phyloP scores from a whole-genome alignment of 2,329 filamentous ascomycete genomes.

The Diaporthe sp. region DNA sequence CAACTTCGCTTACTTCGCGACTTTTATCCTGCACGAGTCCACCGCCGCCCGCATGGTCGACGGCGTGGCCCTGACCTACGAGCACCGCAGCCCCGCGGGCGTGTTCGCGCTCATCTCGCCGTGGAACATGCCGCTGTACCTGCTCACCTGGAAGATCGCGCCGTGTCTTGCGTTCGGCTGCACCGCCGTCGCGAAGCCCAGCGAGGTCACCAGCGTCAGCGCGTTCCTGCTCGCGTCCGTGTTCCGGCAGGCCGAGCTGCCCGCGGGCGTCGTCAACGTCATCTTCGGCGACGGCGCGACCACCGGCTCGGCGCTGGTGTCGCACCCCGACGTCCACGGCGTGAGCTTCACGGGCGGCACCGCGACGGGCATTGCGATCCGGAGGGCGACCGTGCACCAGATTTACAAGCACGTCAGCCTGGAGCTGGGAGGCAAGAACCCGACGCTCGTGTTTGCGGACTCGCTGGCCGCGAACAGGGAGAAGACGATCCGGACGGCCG shows the following conservation, averaged over 20 bases:
- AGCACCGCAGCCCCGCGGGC: constrained; percentile 51
- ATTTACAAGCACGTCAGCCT: constrained; percentile 50
- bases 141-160: constrained; percentile 53
- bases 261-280: constrained; percentile 50
- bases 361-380: constrained; percentile 50
- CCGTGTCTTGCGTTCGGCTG: constrained; percentile 53
- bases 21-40: constrained; percentile 51
- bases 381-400: constrained; percentile 48
- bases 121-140: constrained; percentile 54
- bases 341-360: constrained; percentile 53
- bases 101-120: constrained; percentile 52
- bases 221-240: constrained; percentile 49
- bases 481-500: constrained; percentile 64
- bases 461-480: constrained; percentile 57
- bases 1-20: constrained; percentile 53
- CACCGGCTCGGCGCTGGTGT: constrained; percentile 49
- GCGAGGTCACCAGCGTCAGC: constrained; percentile 51
- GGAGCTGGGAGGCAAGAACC: constrained; percentile 64
- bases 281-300: constrained; percentile 51
- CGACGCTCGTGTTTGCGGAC: constrained; percentile 66
- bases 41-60: constrained; percentile 50
- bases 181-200: constrained; percentile 52
- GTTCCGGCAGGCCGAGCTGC: constrained; percentile 46
- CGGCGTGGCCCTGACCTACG: constrained; percentile 50
- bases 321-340: constrained; percentile 46